Evolutionary conservation across 306 rosid genomes (phyloP).

Genomic region (Vigna nakashimae): DNA sequence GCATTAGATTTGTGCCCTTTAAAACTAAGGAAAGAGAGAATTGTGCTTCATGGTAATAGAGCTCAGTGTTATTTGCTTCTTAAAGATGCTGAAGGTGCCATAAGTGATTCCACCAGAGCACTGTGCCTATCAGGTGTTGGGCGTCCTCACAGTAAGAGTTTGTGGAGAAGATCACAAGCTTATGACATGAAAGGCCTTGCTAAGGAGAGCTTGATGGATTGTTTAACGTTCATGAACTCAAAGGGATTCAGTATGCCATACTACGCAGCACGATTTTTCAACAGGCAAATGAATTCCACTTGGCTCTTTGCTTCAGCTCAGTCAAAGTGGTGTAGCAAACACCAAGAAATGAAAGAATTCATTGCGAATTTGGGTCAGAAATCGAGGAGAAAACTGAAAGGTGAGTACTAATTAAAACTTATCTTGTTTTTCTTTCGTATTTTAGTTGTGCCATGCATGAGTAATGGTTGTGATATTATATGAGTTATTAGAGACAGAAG

Average conservation of each 20-base stretch:
- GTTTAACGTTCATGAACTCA: conserved; percentile 51
- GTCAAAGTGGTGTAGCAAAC: conserved; percentile 22
- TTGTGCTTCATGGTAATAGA: conserved; percentile 76
- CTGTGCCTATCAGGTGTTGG: conserved; percentile 56
- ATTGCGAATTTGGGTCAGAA: conserved; percentile 34
- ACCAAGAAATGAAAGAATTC: conserved; percentile 26
- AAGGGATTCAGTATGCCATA: conserved; percentile 53
- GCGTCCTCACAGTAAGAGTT: conserved; percentile 63
- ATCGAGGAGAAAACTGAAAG: conserved; percentile 35
- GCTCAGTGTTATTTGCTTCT: conserved; percentile 70
- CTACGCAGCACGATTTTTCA: conserved; percentile 60
- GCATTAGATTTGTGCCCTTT: conserved; percentile 61
- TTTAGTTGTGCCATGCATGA: background rate
- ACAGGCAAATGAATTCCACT: conserved; percentile 68
- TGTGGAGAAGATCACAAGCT: conserved; percentile 87
- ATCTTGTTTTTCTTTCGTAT: background rate
- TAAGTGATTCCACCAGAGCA: conserved; percentile 74
- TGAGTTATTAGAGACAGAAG: background rate
- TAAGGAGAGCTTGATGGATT: conserved; percentile 74
- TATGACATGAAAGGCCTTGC: conserved; percentile 70
- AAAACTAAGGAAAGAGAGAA: conserved; percentile 55
- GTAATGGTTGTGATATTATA: background rate
- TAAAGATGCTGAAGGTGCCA: conserved; percentile 60
- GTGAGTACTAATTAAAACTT: conserved; percentile 4
- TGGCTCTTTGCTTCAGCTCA: conserved; percentile 56